Percentiles rank a stretch among this genome's conserved stretches.
Conservation (phyloP, 257 asterid species). For the Forsythia viridissima region DNA sequence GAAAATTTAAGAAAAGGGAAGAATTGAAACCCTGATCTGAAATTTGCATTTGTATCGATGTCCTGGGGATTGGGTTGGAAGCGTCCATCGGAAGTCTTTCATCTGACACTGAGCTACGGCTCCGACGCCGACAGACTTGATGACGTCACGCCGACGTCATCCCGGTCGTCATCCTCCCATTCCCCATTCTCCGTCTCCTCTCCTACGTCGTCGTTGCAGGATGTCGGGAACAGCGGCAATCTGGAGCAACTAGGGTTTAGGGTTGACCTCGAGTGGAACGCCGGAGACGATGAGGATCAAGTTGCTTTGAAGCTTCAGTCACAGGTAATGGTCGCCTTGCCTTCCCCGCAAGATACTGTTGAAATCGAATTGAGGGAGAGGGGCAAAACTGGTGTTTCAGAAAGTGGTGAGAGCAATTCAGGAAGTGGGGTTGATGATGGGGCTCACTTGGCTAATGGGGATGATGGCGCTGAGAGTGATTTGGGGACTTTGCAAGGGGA, state of each 20-base stretch:
- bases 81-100: constrained; percentile 89
- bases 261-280: constrained; percentile 90
- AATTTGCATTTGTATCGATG: constrained; percentile 49
- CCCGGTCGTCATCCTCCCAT: constrained; percentile 57
- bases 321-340: constrained; percentile 96
- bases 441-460: constrained; percentile 14
- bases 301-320: constrained; percentile 86
- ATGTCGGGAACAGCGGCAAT: constrained; percentile 18
- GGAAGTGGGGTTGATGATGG: constrained; percentile 18
- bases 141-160: constrained; percentile 59
- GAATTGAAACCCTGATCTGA: constrained; percentile 28
- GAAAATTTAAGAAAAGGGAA: neutral
- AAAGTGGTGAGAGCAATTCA: neutral
- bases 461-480: constrained; percentile 4
- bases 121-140: constrained; percentile 68
- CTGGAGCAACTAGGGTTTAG: constrained; percentile 55
- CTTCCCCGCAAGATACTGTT: constrained; percentile 79
- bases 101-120: constrained; percentile 80
- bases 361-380: constrained; percentile 62
- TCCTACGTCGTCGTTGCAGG: constrained; percentile 43
- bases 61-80: constrained; percentile 99
- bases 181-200: constrained; percentile 50
- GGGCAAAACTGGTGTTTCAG: constrained; percentile 5
- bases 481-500: constrained; percentile 27
- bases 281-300: constrained; percentile 93